phyloP scores from a whole-genome alignment of 1,284 basidiomycete genomes.

The Fomitopsis schrenkii region DNA sequence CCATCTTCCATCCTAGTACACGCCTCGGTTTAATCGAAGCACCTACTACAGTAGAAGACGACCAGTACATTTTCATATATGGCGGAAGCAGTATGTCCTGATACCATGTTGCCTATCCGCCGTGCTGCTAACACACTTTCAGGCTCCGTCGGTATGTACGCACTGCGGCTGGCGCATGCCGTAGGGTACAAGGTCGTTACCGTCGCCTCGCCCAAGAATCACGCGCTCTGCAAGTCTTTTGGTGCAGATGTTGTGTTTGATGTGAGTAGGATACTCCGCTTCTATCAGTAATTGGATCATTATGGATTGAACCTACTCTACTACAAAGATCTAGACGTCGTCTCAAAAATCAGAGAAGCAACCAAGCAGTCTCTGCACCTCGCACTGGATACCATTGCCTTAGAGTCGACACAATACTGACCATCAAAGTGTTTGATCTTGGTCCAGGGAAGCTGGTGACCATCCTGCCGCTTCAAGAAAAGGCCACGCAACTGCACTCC shows the following conservation, averaged over 20 bases:
- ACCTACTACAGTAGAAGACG: background rate
- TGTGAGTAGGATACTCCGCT: constrained; percentile 8
- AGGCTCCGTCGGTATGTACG: constrained; percentile 37
- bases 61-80: background rate
- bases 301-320: background rate
- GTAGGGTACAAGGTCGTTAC: constrained; percentile 38
- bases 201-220: constrained; percentile 35
- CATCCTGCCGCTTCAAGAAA: constrained; percentile 4
- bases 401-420: constrained; percentile 10
- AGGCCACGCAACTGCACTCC: constrained; percentile 6
- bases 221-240: constrained; percentile 31
- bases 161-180: constrained; percentile 37
- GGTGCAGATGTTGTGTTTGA: constrained; percentile 39
- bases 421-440: constrained; percentile 11
- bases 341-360: constrained; percentile 19
- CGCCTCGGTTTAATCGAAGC: background rate
- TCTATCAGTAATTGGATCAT: background rate
- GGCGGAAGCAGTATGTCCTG: background rate
- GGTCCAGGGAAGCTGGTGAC: constrained; percentile 15
- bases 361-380: constrained; percentile 17
- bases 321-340: constrained; percentile 22
- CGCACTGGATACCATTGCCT: constrained; percentile 20
- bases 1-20: constrained; percentile 20
- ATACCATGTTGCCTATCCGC: no score
- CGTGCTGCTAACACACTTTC: background rate